Evolutionary conservation across 2,329 filamentous ascomycete species (phyloP).

Genomic region (Exophiala sideris): DNA sequence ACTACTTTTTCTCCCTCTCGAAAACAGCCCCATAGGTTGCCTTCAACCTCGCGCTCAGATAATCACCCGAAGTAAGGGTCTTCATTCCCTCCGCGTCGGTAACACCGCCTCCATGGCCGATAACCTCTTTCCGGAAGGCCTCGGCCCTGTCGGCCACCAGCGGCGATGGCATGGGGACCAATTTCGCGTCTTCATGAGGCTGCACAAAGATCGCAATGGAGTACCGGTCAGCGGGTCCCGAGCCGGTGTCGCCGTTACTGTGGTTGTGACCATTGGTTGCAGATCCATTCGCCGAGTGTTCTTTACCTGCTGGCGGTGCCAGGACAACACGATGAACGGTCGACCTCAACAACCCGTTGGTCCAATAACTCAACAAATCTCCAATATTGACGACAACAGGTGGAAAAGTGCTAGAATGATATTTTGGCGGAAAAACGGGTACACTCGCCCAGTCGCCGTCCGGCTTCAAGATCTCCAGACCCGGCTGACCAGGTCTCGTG

Average conservation of each 20-base stretch:
- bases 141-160: constrained; percentile 40
- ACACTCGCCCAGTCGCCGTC: constrained; percentile 62
- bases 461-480: constrained; percentile 73
- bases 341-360: constrained; percentile 77
- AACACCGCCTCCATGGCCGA: constrained; percentile 41
- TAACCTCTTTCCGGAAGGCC: constrained; percentile 34
- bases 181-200: constrained; percentile 52
- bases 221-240: constrained; percentile 46
- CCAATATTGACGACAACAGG: constrained; percentile 73
- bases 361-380: constrained; percentile 79
- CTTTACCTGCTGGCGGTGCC: constrained; percentile 36
- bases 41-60: constrained; percentile 55
- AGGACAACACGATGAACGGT: constrained; percentile 89
- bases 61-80: constrained; percentile 56
- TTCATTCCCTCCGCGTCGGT: constrained; percentile 29
- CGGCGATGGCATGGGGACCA: constrained; percentile 55
- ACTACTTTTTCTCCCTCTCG: not conserved
- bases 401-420: constrained; percentile 44
- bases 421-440: constrained; percentile 60
- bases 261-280: not conserved
- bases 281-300: not conserved
- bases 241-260: not conserved
- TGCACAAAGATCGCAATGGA: constrained; percentile 63
- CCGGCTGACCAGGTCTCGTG: constrained; percentile 77
- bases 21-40: constrained; percentile 53